Base-by-base conservation (phyloP, 2,329 filamentous ascomycete species). In the Alternaria solani region DNA sequence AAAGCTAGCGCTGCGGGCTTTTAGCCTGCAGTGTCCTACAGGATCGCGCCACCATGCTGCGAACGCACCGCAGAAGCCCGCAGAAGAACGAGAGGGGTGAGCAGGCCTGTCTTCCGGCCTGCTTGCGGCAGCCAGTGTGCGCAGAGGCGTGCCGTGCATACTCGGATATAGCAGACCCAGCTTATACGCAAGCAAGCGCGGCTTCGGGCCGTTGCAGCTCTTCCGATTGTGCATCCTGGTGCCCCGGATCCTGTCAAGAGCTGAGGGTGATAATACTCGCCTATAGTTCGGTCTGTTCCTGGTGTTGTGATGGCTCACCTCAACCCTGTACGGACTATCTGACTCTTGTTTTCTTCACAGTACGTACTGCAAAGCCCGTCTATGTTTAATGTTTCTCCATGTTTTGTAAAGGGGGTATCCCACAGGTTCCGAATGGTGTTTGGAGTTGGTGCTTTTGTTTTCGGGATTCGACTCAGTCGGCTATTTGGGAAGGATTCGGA, bases 1-100 rank as follows among this genome's bases (percentile, higher is more conserved):
- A 77, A 79, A 64, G 82, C 79, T 65, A 66, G 73, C 7, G 67
- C 68, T 36, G 74, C 70, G 20, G 72, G 67, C 38, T 66, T 66
- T 59, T 75, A 72, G 59, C 57, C 63, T 64, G 53, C 57, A 49
- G 12, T 34, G 46, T 36, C 20, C 46, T 18, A 43, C 28, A n/a
- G 23, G 44, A 38, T 54, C n/a, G 47, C 59, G 47, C 55, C 52
- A 49, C 38, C 42, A 51, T 26, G 34, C 42, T 23, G 30, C 25
- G 30, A 38, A 34, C 51, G 41, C 34, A 51, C 20, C 42, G 36
- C 49, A 57, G 28, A 30, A 32, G 32, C 42, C 30, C 41, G 46
- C 54, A 34, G 36, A 39, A 59, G 34, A 41, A 39, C 34, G 46
- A 18, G 18, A 42, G 46, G 46, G 46, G 4, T 48, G 34, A 48